Conservation (phyloP, 345 rosid species). For the Geranium brycei region DNA sequence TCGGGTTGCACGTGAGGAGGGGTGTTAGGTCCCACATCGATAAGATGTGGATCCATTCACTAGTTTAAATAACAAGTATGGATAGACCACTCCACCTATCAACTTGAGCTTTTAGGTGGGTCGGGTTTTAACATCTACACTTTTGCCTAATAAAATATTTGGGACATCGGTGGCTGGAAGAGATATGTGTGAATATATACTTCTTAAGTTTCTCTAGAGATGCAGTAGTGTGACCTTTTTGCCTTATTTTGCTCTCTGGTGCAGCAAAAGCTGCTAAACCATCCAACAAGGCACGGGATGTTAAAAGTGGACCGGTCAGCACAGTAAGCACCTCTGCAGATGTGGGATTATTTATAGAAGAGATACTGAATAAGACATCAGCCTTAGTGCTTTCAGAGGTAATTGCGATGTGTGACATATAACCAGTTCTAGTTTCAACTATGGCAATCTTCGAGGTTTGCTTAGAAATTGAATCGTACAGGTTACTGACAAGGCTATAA, state of each 20-base stretch:
- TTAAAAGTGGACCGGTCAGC: slow-evolving; percentile 4
- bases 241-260: slow-evolving; percentile 8
- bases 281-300: slow-evolving; percentile 21
- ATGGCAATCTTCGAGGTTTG: not conserved
- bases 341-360: slow-evolving; percentile 52
- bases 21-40: too few relatives aligned
- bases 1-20: too few relatives aligned
- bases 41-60: too few relatives aligned
- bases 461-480: slow-evolving; percentile 13
- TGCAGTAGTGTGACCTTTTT: not conserved
- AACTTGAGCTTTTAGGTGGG: too few relatives aligned
- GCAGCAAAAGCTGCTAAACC: slow-evolving; percentile 45
- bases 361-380: slow-evolving; percentile 48
- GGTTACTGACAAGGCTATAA: slow-evolving; percentile 33
- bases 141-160: too few relatives aligned
- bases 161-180: not conserved
- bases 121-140: too few relatives aligned
- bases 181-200: too few relatives aligned
- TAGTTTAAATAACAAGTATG: too few relatives aligned
- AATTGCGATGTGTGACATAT: not conserved
- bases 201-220: not conserved
- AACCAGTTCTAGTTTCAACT: slow-evolving; percentile 1
- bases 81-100: too few relatives aligned
- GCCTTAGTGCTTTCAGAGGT: slow-evolving; percentile 50
- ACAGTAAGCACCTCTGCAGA: slow-evolving; percentile 11